phyloP scores from a whole-genome alignment of 352 stramenopile genomes.

The Pythium scleroteichum region DNA sequence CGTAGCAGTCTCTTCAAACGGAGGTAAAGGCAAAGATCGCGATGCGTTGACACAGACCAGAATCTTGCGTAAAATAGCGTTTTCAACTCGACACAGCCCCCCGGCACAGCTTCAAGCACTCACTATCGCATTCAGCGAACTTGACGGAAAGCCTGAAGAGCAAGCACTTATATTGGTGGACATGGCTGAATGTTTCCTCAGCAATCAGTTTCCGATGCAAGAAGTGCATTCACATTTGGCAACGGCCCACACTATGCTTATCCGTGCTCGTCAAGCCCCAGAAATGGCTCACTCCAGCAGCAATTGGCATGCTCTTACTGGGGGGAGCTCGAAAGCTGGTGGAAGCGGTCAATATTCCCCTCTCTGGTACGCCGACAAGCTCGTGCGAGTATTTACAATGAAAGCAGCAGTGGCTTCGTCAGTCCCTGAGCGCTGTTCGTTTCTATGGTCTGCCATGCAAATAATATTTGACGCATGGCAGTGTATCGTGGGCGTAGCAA shows the following conservation, averaged over 20 bases:
- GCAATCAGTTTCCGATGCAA: constrained; percentile 57
- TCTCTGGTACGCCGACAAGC: constrained; percentile 62
- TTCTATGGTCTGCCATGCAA: constrained; percentile 36
- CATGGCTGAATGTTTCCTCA: constrained; percentile 85
- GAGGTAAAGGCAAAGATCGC: constrained; percentile 38
- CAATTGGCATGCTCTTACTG: neutral
- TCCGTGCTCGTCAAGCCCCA: constrained; percentile 27
- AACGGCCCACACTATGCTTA: constrained; percentile 49
- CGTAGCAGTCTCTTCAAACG: constrained; percentile 5
- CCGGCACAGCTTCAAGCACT: constrained; percentile 59
- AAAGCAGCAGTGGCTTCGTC: constrained; percentile 33
- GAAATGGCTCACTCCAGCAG: too few species aligned
- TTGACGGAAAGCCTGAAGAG: constrained; percentile 64
- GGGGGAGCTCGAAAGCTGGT: neutral
- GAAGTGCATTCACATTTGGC: constrained; percentile 62
- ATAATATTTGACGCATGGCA: constrained; percentile 57
- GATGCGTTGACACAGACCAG: constrained; percentile 55
- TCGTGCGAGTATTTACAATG: constrained; percentile 56
- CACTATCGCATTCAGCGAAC: constrained; percentile 49
- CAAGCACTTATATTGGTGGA: constrained; percentile 70
- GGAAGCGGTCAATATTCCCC: constrained; percentile 25
- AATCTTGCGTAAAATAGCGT: constrained; percentile 68
- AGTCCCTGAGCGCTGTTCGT: constrained; percentile 36
- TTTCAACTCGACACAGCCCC: constrained; percentile 61
- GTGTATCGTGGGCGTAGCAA: constrained; percentile 42